Evolutionary conservation across 169 alveolate species (phyloP).

Genomic region (Eimeria maxima): DNA sequence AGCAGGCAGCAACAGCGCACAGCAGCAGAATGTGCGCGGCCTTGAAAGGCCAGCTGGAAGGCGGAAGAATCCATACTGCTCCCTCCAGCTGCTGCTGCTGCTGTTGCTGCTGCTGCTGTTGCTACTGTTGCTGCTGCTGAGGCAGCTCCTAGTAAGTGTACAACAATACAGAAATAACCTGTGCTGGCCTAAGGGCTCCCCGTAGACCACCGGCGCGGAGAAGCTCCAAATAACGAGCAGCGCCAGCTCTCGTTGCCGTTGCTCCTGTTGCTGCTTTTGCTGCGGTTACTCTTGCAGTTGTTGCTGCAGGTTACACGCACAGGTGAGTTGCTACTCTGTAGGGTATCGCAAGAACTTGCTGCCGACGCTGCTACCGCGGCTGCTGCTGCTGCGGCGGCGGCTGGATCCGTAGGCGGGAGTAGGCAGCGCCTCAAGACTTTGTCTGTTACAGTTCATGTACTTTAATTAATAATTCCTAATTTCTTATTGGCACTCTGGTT

Average conservation of each 20-base stretch:
- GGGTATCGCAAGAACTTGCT: not conserved
- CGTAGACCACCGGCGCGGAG: not conserved
- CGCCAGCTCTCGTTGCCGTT: not conserved
- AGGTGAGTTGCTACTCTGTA: not conserved
- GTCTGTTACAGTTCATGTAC: not conserved
- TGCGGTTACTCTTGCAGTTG: not conserved
- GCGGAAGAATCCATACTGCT: slow-evolving; percentile 33
- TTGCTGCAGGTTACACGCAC: not conserved
- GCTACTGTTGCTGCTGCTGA: slow-evolving; percentile 1
- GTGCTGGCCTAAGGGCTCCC: not conserved
- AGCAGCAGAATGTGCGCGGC: slow-evolving; percentile 55
- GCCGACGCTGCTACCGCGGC: slow-evolving; percentile 32
- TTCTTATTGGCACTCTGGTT: not conserved
- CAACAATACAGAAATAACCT: not conserved
- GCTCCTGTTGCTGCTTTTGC: slow-evolving; percentile 6
- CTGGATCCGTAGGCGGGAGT: slow-evolving; percentile 37
- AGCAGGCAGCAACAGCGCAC: slow-evolving; percentile 72
- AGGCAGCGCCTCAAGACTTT: not conserved
- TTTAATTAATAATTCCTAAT: too few species aligned
- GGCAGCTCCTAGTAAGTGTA: not conserved
- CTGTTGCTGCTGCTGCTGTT: slow-evolving; percentile 31
- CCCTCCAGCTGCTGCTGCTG: slow-evolving; percentile 33
- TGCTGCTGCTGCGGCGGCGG: slow-evolving; percentile 22
- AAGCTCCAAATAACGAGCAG: not conserved
- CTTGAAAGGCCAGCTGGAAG: slow-evolving; percentile 68